Conservation (phyloP, 345 rosid species). For the Luvunga scandens region DNA sequence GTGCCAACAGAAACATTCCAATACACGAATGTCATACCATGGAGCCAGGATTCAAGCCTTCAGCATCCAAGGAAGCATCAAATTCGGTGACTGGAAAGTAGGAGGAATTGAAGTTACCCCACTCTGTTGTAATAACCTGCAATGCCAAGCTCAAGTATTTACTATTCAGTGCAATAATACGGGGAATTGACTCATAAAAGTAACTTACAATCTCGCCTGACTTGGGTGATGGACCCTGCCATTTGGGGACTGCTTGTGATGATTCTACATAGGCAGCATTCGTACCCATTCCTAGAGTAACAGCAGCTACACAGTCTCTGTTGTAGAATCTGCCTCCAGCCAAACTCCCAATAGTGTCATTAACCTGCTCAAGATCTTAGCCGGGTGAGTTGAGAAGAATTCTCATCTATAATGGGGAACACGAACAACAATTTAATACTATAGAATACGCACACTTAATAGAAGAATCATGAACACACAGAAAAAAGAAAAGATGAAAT, state of each 20-base stretch:
- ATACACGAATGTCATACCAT: slow-evolving; percentile 28
- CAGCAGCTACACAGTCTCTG: slow-evolving; percentile 51
- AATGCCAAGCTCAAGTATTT: background rate
- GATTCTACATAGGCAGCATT: slow-evolving; percentile 58
- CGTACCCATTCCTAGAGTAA: slow-evolving; percentile 51
- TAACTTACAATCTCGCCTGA: slow-evolving; percentile 46
- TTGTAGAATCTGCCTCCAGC: slow-evolving; percentile 65
- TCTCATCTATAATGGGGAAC: background rate
- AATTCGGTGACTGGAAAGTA: slow-evolving; percentile 55
- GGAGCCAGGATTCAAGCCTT: slow-evolving; percentile 45
- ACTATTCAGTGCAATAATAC: background rate
- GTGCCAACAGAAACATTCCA: background rate
- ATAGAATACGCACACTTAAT: background rate
- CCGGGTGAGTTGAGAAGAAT: background rate
- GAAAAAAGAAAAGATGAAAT: no score
- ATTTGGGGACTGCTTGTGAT: slow-evolving; percentile 35
- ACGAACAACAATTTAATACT: background rate
- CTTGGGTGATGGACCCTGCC: slow-evolving; percentile 30
- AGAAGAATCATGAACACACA: background rate
- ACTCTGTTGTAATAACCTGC: slow-evolving; percentile 58
- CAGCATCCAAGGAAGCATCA: slow-evolving; percentile 49
- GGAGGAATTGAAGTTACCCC: slow-evolving; percentile 59
- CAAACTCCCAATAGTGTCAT: slow-evolving; percentile 46
- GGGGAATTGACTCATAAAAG: background rate
- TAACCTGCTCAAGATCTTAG: slow-evolving; percentile 38